A percentile compares a stretch with the other conserved stretches of the same genome.
phyloP scores from a whole-genome alignment of 1,284 basidiomycete species.

The Thecaphora thlaspeos region DNA sequence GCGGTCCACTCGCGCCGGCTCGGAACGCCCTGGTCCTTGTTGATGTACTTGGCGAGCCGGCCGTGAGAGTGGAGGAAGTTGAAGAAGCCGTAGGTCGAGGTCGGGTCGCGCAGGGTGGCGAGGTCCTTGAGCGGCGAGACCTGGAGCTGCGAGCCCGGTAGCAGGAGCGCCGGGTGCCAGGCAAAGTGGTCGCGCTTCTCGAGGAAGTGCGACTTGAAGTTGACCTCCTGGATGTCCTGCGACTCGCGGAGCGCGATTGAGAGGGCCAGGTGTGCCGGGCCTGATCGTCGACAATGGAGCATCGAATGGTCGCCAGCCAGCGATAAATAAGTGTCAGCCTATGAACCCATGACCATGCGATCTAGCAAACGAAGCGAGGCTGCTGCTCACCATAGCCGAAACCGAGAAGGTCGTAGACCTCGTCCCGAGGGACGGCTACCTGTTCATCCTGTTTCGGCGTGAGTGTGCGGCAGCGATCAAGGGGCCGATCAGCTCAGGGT shows the following conservation, averaged over 20 bases:
- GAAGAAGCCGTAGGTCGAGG: slow-evolving; percentile 51
- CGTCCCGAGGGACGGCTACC: slow-evolving; percentile 15
- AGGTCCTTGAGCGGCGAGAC: slow-evolving; percentile 57
- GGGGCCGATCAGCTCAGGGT: too few species aligned
- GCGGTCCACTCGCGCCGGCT: slow-evolving; percentile 56
- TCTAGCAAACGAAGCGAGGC: too few species aligned
- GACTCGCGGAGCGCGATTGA: slow-evolving; percentile 52
- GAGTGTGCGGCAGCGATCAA: too few species aligned
- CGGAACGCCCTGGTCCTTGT: slow-evolving; percentile 52
- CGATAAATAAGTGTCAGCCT: too few species aligned
- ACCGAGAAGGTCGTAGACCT: slow-evolving; percentile 50
- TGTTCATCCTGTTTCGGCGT: background rate
- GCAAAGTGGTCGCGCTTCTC: slow-evolving; percentile 52
- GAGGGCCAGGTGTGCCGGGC: slow-evolving; percentile 54
- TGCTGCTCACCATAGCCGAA: slow-evolving; percentile 50
- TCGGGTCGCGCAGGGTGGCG: slow-evolving; percentile 55
- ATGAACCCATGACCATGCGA: too few species aligned
- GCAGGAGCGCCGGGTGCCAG: slow-evolving; percentile 54
- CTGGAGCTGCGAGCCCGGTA: slow-evolving; percentile 55
- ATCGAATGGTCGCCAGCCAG: too few species aligned
- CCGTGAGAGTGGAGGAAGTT: slow-evolving; percentile 54
- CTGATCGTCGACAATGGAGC: too few species aligned
- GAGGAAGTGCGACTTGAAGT: slow-evolving; percentile 46
- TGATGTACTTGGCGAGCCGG: slow-evolving; percentile 54
- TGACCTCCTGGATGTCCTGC: slow-evolving; percentile 28